These are phyloP conservation scores for Cenchrus purpureus DNA, from an alignment of 176 grass and related monocot species.

Conservation along the genomic window DNA sequence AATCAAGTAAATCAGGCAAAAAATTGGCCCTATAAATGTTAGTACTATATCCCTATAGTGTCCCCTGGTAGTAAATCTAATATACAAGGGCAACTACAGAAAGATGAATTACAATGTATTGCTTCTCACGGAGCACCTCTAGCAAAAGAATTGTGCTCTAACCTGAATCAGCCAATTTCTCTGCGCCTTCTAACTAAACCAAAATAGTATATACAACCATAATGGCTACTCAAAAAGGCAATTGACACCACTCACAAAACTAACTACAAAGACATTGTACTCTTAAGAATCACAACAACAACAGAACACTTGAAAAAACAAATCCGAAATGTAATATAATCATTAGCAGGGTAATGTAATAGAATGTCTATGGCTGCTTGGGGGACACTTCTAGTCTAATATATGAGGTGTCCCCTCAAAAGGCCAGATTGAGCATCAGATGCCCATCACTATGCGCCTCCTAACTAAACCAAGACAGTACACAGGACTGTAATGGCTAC, in stretches of 20 bases:
- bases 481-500: constrained; percentile 36
- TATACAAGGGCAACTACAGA: not conserved
- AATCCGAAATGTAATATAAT: not conserved
- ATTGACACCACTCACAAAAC: not conserved
- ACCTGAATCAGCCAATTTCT: constrained; percentile 9
- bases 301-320: too few species aligned
- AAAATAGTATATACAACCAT: constrained; percentile 42
- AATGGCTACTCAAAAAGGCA: constrained; percentile 58
- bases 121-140: constrained; percentile 16
- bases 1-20: not conserved
- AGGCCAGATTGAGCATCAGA: constrained; percentile 13
- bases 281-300: not conserved
- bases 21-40: not conserved
- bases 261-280: not conserved
- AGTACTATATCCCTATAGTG: not conserved
- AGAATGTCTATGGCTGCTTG: constrained; percentile 13
- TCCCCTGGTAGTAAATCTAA: not conserved
- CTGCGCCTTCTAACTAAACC: constrained; percentile 65
- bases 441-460: constrained; percentile 43
- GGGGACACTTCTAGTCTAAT: constrained; percentile 7
- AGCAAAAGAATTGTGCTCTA: not conserved
- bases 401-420: constrained; percentile 42
- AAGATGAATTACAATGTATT: constrained; percentile 1
- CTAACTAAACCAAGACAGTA: constrained; percentile 65
- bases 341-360: not conserved